Conservation (phyloP, 176 grass and related monocot genomes). For the Metroxylon sagu region DNA sequence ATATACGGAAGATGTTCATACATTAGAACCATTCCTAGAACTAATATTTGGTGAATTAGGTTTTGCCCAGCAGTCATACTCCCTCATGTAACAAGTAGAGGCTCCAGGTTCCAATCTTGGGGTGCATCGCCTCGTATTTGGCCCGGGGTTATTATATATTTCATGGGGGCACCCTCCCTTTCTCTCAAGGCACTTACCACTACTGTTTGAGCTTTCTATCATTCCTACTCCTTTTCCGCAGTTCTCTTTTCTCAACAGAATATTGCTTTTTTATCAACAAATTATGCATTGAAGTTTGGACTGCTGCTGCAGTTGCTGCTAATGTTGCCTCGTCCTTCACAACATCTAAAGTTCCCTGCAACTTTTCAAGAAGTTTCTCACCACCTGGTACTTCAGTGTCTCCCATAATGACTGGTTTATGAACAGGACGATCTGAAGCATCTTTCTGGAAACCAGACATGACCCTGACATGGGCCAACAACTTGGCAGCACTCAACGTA, state of each 20-base stretch:
- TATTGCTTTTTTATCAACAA: constrained; percentile 97
- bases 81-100: too few relatives aligned
- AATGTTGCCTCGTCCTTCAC: constrained; percentile 56
- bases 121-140: too few relatives aligned
- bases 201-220: constrained; percentile 77
- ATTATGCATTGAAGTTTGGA: constrained; percentile 66
- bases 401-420: constrained; percentile 29
- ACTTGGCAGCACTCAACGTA: constrained; percentile 21
- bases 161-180: too few relatives aligned
- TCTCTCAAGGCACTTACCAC: too few relatives aligned
- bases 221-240: constrained; percentile 67
- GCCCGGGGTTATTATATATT: too few relatives aligned
- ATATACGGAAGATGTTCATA: too few relatives aligned
- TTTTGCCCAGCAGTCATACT: too few relatives aligned
- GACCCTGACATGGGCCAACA: constrained; percentile 52
- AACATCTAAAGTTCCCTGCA: constrained; percentile 67
- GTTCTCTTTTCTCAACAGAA: constrained; percentile 72
- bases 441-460: constrained; percentile 24
- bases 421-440: not conserved
- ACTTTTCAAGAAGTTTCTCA: constrained; percentile 51
- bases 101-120: too few relatives aligned
- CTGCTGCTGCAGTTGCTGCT: constrained; percentile 37
- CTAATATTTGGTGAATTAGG: too few relatives aligned
- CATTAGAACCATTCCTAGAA: too few relatives aligned
- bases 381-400: constrained; percentile 52